Percentiles rank a stretch among this genome's conserved stretches.
These are phyloP conservation scores for Crepidotus variabilis DNA, from an alignment of 768 basidiomycete species.

Conservation along the genomic window DNA sequence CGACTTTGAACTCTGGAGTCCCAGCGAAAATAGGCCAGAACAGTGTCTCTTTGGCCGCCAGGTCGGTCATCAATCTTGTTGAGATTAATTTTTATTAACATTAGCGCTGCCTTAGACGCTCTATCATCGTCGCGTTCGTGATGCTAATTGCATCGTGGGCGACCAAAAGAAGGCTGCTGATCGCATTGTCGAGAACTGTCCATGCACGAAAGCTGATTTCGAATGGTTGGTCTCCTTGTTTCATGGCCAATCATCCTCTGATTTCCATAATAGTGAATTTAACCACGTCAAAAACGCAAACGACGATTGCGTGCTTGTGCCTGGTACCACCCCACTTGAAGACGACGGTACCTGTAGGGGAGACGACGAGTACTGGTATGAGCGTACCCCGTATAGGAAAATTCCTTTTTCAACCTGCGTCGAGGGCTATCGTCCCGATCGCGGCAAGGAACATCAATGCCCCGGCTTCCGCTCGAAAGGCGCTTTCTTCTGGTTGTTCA, in stretches of 20 bases:
- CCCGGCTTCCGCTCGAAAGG: conserved; percentile 77
- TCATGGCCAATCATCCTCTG: background rate
- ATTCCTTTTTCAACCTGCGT: conserved; percentile 87
- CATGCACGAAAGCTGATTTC: conserved; percentile 75
- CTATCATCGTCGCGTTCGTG: conserved; percentile 85
- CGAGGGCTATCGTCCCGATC: conserved; percentile 77
- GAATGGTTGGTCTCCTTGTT: conserved; percentile 71
- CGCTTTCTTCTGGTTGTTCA: conserved; percentile 78
- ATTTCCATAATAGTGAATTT: conserved; percentile 69
- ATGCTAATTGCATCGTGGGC: conserved; percentile 83
- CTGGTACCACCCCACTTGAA: conserved; percentile 61
- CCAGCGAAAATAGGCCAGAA: conserved; percentile 84
- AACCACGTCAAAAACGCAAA: conserved; percentile 71
- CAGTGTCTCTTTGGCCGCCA: conserved; percentile 89
- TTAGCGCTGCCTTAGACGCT: conserved; percentile 50
- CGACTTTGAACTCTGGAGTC: conserved; percentile 98
- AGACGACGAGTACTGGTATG: conserved; percentile 85
- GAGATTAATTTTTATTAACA: background rate
- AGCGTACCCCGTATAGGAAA: conserved; percentile 86
- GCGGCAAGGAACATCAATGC: conserved; percentile 70
- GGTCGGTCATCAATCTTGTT: conserved; percentile 34
- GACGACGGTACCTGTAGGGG: conserved; percentile 59
- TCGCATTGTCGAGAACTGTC: conserved; percentile 64
- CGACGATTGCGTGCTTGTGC: conserved; percentile 75
- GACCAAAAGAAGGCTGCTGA: conserved; percentile 50